Base-by-base conservation (phyloP, 2,329 filamentous ascomycete species). In the Diaporthe ilicicola region DNA sequence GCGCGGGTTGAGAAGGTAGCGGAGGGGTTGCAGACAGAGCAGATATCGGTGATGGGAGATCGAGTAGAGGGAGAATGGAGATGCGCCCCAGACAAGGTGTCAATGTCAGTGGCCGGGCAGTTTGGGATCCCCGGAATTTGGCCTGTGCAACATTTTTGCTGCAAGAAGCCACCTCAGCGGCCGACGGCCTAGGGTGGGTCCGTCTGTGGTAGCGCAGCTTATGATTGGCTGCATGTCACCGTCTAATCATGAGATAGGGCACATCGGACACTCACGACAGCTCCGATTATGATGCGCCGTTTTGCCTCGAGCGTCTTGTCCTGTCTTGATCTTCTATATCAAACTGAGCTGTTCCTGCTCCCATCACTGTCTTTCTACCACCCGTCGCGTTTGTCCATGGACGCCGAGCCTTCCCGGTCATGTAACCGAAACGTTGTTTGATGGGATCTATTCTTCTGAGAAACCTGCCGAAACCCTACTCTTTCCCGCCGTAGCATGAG, bases 91-190 rank as follows among this genome's bases (percentile, higher is more conserved):
- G 27, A 7, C 46, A 37, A 50, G 29, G 44, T 50, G 22, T 42
- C 54, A 15, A 3, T 42, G 54, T 34, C 34, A 59, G 54, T 59
- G 54, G 54, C 59, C 29, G 59, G 59, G 59, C 29, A 27, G 46
- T 34, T 64, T 50, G 42, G 44, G 29, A 44, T 64, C 44, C 59
- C 59, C 44, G 44, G 67, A 34, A 19, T 55, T 27, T 56, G 59
- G 24, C 15, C 27, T 44, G 37, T 24, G 37, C 48, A 51, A 70
- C 59, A 22, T 50, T 66, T 67, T 54, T 29, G 37, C 50, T 6
- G 42, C 59, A 72, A 61, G 66, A 72, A 70, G 70, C 70, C 70
- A 72, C 70, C 67, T 72, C 65, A 68, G 64, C 64, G 46, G 64
- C 59, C 64, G 65, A 59, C 48, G 46, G 64, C 48, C 67, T 59